phyloP scores from a whole-genome alignment of 1,284 basidiomycete genomes.

The Fistulinella cinereoalba region DNA sequence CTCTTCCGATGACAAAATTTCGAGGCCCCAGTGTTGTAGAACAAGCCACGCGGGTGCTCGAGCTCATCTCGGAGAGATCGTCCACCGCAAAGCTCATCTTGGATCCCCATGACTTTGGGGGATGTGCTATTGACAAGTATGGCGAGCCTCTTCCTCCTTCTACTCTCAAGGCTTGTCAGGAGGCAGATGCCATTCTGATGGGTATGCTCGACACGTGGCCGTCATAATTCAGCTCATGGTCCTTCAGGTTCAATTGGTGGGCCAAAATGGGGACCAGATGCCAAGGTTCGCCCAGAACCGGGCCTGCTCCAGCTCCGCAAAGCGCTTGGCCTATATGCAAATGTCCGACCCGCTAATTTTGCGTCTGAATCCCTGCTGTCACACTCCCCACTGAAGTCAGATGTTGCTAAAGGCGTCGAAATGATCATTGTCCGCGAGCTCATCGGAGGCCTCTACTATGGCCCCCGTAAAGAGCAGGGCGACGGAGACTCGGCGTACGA shows the following conservation, averaged over 20 bases:
- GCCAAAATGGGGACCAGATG: slow-evolving; percentile 95
- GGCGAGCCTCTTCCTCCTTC: slow-evolving; percentile 84
- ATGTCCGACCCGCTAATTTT: slow-evolving; percentile 96
- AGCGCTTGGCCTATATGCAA: slow-evolving; percentile 92
- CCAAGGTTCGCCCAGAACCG: slow-evolving; percentile 92
- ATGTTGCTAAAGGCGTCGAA: slow-evolving; percentile 83
- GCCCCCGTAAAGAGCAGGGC: slow-evolving; percentile 86
- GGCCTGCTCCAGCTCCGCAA: slow-evolving; percentile 93
- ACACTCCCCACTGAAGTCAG: slow-evolving; percentile 90
- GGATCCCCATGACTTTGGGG: slow-evolving; percentile 83
- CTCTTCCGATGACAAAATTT: slow-evolving; percentile 9
- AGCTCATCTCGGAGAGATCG: slow-evolving; percentile 66
- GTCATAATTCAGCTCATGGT: slow-evolving; percentile 3
- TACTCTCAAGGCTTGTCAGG: slow-evolving; percentile 84
- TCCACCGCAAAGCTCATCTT: slow-evolving; percentile 72
- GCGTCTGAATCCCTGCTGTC: slow-evolving; percentile 87
- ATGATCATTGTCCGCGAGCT: slow-evolving; percentile 96
- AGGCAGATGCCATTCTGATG: slow-evolving; percentile 90
- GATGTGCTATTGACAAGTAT: slow-evolving; percentile 86
- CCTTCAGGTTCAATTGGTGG: slow-evolving; percentile 88
- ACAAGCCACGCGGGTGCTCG: slow-evolving; percentile 87
- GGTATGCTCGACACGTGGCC: slow-evolving; percentile 47
- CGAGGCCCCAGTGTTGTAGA: slow-evolving; percentile 89
- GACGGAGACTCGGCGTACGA: slow-evolving; percentile 78
- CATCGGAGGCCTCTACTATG: slow-evolving; percentile 93